A percentile compares a stretch with the other conserved stretches of the same genome.
Conservation (phyloP, 208 protist genomes). For the Leishmania turanica region DNA sequence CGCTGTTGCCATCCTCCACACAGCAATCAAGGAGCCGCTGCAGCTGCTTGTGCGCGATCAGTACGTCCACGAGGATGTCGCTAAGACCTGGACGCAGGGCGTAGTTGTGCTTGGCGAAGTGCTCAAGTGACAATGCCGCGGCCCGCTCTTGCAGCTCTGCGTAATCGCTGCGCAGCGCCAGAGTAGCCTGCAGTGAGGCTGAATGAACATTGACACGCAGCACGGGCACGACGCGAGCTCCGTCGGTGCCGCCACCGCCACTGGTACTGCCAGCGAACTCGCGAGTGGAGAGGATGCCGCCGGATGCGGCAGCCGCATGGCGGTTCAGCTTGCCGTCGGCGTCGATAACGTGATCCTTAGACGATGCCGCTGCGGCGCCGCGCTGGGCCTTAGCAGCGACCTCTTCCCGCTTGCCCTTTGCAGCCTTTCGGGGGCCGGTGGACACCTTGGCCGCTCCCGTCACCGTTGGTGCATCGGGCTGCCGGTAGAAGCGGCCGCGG, state of each 20-base stretch:
- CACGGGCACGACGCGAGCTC: constrained; percentile 12
- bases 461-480: background rate
- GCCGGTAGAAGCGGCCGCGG: constrained; percentile 15
- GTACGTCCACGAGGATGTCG: constrained; percentile 47
- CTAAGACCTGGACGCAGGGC: constrained; percentile 49
- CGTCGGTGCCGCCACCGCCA: constrained; percentile 3
- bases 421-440: background rate
- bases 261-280: background rate
- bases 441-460: background rate
- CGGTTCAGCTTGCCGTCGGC: background rate
- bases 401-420: constrained; percentile 6
- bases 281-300: background rate
- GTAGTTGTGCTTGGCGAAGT: constrained; percentile 50
- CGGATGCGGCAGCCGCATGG: background rate
- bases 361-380: background rate
- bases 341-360: background rate
- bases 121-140: constrained; percentile 32
- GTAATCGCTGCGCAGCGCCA: constrained; percentile 31
- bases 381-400: background rate
- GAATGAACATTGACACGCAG: constrained; percentile 49
- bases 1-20: constrained; percentile 31
- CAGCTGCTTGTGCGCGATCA: constrained; percentile 47
- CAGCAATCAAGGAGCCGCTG: constrained; percentile 31
- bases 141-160: constrained; percentile 14
- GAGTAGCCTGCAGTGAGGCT: constrained; percentile 33